These are phyloP conservation scores for Cicer pinnatifidum DNA, from an alignment of 306 rosid genomes.

Conservation along the genomic window DNA sequence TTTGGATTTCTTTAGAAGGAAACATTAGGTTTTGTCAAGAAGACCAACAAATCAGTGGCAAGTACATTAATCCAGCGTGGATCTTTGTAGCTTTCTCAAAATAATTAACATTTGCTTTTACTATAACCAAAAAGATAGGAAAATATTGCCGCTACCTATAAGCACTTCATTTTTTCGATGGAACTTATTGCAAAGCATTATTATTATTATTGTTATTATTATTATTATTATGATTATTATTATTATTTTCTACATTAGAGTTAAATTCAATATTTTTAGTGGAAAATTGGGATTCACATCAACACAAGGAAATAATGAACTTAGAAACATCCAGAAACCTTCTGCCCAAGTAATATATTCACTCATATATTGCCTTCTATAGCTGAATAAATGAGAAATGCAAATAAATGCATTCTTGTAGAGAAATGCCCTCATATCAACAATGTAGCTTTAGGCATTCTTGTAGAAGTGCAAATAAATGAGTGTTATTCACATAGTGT, in stretches of 20 bases:
- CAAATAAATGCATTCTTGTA: not conserved
- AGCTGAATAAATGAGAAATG: not conserved
- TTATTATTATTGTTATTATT: not conserved
- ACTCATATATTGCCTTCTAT: not conserved
- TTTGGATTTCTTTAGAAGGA: too few species aligned
- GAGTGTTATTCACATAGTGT: not conserved
- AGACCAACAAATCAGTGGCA: too few species aligned
- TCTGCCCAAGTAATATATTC: not conserved
- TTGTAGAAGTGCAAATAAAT: not conserved
- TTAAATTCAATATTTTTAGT: not conserved
- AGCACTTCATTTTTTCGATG: not conserved
- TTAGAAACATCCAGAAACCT: slow-evolving; percentile 10
- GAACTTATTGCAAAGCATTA: not conserved
- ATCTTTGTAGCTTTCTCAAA: not conserved
- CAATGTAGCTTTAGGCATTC: not conserved
- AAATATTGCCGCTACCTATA: not conserved
- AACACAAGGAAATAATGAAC: not conserved
- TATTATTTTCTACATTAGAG: not conserved
- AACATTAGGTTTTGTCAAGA: too few species aligned
- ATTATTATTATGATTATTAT: not conserved
- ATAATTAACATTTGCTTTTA: not conserved
- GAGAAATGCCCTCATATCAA: slow-evolving; percentile 5
- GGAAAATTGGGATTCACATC: not conserved
- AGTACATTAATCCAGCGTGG: too few species aligned
- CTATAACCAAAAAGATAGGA: not conserved